These are phyloP conservation scores for Dactylellina leptospora DNA, from an alignment of 2,329 filamentous ascomycete genomes.

Conservation along the genomic window DNA sequence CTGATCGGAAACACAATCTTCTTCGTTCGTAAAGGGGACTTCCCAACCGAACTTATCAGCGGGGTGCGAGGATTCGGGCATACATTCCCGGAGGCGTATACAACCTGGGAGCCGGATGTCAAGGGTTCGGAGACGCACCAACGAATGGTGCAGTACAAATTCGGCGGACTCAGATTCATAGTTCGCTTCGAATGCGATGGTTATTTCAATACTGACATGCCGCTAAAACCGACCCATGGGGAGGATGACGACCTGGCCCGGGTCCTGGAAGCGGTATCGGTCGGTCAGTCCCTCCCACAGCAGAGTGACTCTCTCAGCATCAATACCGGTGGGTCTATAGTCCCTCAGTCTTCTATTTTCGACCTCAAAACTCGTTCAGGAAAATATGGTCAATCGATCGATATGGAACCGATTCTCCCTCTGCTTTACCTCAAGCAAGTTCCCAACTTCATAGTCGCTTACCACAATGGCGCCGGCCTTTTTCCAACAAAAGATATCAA, in stretches of 20 bases:
- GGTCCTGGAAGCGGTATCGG: constrained; percentile 24
- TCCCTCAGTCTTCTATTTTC: constrained; percentile 60
- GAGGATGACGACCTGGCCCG: constrained; percentile 22
- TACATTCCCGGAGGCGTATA: constrained; percentile 73
- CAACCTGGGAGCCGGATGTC: constrained; percentile 69
- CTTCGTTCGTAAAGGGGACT: constrained; percentile 70
- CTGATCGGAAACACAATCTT: constrained; percentile 69
- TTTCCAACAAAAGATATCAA: constrained; percentile 58
- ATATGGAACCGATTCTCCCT: constrained; percentile 60
- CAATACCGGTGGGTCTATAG: constrained; percentile 55
- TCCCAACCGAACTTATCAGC: constrained; percentile 67
- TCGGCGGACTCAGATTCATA: constrained; percentile 31
- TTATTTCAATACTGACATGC: constrained; percentile 28
- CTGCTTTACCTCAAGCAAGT: constrained; percentile 63
- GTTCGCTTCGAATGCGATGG: constrained; percentile 38
- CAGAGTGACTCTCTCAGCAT: constrained; percentile 35
- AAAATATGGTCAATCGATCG: constrained; percentile 56
- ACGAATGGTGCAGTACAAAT: constrained; percentile 36
- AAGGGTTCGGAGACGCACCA: constrained; percentile 57
- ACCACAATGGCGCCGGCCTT: constrained; percentile 61
- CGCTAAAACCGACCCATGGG: constrained; percentile 14
- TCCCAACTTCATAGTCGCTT: constrained; percentile 62
- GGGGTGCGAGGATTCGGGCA: constrained; percentile 71
- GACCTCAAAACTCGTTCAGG: constrained; percentile 63
- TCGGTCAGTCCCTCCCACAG: constrained; percentile 32